These are phyloP conservation scores for Sicyos edulis DNA, from an alignment of 306 rosid species.

Conservation along the genomic window DNA sequence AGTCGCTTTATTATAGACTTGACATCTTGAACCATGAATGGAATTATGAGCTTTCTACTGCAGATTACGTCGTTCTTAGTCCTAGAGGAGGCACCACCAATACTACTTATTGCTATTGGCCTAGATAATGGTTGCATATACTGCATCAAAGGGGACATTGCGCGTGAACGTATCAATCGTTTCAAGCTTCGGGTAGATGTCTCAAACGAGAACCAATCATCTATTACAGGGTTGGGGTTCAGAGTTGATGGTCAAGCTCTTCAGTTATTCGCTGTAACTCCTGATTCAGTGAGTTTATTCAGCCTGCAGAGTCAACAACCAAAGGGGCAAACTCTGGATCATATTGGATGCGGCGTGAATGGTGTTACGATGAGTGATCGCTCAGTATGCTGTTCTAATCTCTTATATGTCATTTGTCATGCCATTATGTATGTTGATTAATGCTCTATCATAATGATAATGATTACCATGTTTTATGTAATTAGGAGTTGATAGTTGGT, in stretches of 20 bases:
- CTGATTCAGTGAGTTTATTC: conserved; percentile 75
- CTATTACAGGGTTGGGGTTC: conserved; percentile 80
- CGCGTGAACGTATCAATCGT: conserved; percentile 84
- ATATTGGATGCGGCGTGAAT: conserved; percentile 68
- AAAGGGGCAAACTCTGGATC: conserved; percentile 86
- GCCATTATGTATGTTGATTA: conserved; percentile 5
- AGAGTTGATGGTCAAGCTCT: conserved; percentile 94
- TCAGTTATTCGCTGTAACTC: conserved; percentile 83
- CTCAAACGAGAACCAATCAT: conserved; percentile 49
- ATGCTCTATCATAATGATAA: conserved; percentile 25
- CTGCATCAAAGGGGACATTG: conserved; percentile 95
- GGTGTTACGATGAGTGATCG: conserved; percentile 92
- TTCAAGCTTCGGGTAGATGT: conserved; percentile 82
- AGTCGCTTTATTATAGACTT: neutral
- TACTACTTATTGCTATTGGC: conserved; percentile 83
- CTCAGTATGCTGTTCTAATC: conserved; percentile 43
- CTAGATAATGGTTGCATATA: conserved; percentile 84
- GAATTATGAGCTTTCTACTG: conserved; percentile 23
- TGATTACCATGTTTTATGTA: conserved; percentile 23
- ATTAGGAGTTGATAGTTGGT: conserved; percentile 83
- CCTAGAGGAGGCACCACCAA: conserved; percentile 91
- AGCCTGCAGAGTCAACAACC: conserved; percentile 72
- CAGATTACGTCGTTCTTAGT: conserved; percentile 90
- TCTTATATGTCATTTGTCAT: conserved; percentile 14
- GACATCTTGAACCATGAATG: conserved; percentile 8